Evolutionary conservation across 139 green algal genomes (phyloP), one percentile per base, ranked within the genome.

Genomic region (Axilococcus clingmanii): DNA sequence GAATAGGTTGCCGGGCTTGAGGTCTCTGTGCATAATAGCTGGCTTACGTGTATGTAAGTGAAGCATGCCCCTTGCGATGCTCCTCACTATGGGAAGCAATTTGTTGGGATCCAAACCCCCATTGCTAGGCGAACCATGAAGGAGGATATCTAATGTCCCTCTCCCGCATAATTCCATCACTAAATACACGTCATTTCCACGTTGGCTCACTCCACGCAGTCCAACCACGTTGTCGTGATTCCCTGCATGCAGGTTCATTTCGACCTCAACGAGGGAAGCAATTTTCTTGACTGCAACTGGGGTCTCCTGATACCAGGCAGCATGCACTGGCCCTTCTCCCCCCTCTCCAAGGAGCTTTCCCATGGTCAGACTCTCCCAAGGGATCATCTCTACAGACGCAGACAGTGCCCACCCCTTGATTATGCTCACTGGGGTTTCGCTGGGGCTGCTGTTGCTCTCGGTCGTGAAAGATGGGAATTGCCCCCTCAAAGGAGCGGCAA

Each of bases 21-120:
- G 42, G 52, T 83, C 75, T 24, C 72, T 35, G 63, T 94, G 85
- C 44, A 94, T 50, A 36, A 94, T 85, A 37, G 85, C 74, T 4
- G 85, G 85, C 14, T 7, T 42, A 32, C 77, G 77, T 17, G 61
- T 76, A 70, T 94, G 85, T 35, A 94, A 68, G 68, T 94, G 84
- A 3, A 71, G 55, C 76, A 89, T 66, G 38, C 71, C 65, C n/a
- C 61, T 43, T 2, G 61, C 61, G 4, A 69, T 44, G 30, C 43
- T 58, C 29, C 61, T 53, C 44, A 61, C 61, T 42, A 69, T 69
- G 34, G 61, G 61, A 37, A 69, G 45, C 47, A 77, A 42, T 62
- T 77, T 77, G n/a, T 37, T 23, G 0, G 66, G 57, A 34, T 76
- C 66, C 12, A 40, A 55, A 28, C 19, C 16, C 22, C 44, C 19